A percentile compares a stretch with the other conserved stretches of the same genome.
These are phyloP conservation scores for Myriangium duriaei DNA, from an alignment of 2,329 filamentous ascomycete genomes.

Conservation along the genomic window DNA sequence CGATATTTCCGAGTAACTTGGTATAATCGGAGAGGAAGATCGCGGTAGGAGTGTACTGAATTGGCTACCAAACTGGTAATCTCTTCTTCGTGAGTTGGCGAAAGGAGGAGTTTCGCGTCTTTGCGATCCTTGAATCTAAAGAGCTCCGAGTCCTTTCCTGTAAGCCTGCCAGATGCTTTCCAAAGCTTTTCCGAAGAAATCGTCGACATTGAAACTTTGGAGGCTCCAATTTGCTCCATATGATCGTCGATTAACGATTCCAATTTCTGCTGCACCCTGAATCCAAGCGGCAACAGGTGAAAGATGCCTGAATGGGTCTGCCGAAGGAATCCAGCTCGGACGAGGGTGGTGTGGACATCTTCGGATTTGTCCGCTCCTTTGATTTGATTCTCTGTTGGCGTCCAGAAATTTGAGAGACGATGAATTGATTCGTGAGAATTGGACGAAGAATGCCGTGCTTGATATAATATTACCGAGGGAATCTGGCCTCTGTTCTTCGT, in stretches of 20 bases:
- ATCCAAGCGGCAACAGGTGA: conserved; percentile 76
- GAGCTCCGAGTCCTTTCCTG: conserved; percentile 51
- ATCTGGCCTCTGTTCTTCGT: too few species aligned
- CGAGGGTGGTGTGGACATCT: conserved; percentile 32
- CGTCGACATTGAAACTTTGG: conserved; percentile 69
- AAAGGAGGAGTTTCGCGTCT: conserved; percentile 59
- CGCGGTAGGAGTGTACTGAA: conserved; percentile 68
- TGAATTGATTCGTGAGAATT: conserved; percentile 4
- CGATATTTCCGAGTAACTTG: conserved; percentile 91
- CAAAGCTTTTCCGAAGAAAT: conserved; percentile 78
- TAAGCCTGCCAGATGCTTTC: conserved; percentile 70
- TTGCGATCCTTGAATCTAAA: conserved; percentile 73
- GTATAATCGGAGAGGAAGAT: conserved; percentile 75
- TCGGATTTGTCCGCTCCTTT: conserved; percentile 37
- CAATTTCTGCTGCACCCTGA: conserved; percentile 78
- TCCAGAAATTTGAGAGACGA: conserved; percentile 50
- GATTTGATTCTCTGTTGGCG: conserved; percentile 59
- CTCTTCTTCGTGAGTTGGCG: conserved; percentile 94
- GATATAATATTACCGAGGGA: neutral
- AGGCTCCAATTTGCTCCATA: conserved; percentile 63
- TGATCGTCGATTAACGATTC: conserved; percentile 77
- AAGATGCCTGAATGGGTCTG: conserved; percentile 83
- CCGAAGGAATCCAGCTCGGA: conserved; percentile 35
- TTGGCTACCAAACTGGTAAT: conserved; percentile 70
- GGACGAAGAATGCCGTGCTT: neutral